A percentile compares a stretch with the other conserved stretches of the same genome.
phyloP scores from a whole-genome alignment of 1,139 yeast species.

The Debaryomyces nepalensis region DNA sequence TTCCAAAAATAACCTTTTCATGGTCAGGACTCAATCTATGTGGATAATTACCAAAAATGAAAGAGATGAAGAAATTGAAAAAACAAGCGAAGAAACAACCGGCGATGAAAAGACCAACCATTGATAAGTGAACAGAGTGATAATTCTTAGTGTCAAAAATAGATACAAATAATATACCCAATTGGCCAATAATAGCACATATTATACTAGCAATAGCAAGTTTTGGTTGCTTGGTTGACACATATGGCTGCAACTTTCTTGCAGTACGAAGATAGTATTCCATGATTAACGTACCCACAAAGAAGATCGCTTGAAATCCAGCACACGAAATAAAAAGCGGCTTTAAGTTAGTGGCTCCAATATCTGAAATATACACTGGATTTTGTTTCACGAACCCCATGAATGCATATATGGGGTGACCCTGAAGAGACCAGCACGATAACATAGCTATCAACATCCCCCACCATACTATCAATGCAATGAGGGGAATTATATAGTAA shows the following conservation, averaged over 20 bases:
- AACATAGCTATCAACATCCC: conserved; percentile 48
- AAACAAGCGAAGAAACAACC: conserved; percentile 67
- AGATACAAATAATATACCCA: conserved; percentile 76
- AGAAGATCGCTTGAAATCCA: conserved; percentile 78
- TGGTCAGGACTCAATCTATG: conserved; percentile 46
- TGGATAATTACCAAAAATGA: conserved; percentile 62
- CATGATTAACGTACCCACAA: conserved; percentile 64
- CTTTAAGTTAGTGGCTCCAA: conserved; percentile 83
- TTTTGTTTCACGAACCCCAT: conserved; percentile 48
- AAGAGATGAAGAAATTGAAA: conserved; percentile 63
- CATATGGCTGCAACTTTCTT: conserved; percentile 59
- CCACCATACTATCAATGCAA: conserved; percentile 42
- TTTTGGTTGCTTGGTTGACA: conserved; percentile 50
- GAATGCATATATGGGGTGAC: conserved; percentile 70
- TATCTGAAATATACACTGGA: conserved; percentile 79
- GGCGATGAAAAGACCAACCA: conserved; percentile 77
- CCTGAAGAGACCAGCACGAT: conserved; percentile 71
- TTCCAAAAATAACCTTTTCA: conserved; percentile 47
- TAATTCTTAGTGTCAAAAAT: conserved; percentile 70
- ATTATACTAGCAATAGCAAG: conserved; percentile 56
- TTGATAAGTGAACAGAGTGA: conserved; percentile 64
- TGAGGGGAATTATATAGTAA: conserved; percentile 39
- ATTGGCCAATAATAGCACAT: conserved; percentile 67
- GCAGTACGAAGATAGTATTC: conserved; percentile 59
- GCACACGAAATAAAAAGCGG: conserved; percentile 84